Conservation (phyloP, 148 eudicot species). For the Persicaria maculosa region DNA sequence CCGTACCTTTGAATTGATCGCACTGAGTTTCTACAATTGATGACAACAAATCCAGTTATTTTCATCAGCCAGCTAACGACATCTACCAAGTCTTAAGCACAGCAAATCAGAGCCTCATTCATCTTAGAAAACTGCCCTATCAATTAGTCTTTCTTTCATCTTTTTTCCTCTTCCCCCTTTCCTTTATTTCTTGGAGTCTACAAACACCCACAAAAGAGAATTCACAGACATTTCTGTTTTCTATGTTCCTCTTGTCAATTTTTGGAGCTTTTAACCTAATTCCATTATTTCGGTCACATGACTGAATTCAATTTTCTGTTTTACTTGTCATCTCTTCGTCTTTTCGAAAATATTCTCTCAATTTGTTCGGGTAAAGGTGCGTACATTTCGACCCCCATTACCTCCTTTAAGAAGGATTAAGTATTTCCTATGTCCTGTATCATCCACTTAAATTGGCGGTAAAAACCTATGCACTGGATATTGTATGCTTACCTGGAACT, state of each 20-base stretch:
- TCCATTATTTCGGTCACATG: too few relatives aligned
- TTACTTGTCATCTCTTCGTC: too few relatives aligned
- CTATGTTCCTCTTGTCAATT: too few relatives aligned
- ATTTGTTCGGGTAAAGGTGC: too few relatives aligned
- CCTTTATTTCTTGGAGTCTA: too few relatives aligned
- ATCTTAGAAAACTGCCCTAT: neutral
- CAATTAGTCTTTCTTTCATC: neutral
- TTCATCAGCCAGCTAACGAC: neutral
- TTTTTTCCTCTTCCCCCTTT: neutral
- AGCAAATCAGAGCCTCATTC: neutral
- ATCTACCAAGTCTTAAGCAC: neutral
- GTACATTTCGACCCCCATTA: too few relatives aligned
- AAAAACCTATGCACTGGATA: neutral
- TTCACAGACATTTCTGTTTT: too few relatives aligned
- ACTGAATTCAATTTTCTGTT: too few relatives aligned
- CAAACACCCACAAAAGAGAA: too few relatives aligned
- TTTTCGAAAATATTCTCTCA: too few relatives aligned
- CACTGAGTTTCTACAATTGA: slow-evolving; percentile 1
- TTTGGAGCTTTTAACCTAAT: too few relatives aligned
- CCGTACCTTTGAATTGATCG: slow-evolving; percentile 3
- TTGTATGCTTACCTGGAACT: neutral
- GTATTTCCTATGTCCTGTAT: neutral
- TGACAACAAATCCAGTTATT: neutral
- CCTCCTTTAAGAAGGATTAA: too few relatives aligned
- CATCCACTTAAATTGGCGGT: neutral